Base-by-base conservation (phyloP, 2,329 filamentous ascomycete species). In the Chalaropsis ovoidea region DNA sequence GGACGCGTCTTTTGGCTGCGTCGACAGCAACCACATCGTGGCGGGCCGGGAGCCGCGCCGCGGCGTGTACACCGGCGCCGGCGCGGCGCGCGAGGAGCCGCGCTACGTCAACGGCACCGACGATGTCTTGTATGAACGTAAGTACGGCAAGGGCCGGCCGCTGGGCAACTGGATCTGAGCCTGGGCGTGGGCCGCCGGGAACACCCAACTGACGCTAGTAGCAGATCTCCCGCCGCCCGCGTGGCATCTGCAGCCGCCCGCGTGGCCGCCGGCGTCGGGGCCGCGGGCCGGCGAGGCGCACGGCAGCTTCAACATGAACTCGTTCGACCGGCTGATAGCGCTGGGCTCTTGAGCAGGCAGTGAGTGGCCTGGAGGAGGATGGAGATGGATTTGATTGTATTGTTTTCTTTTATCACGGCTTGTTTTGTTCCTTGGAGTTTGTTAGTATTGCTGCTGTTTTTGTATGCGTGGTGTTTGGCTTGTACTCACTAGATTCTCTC, bases 11-110 rank as follows among this genome's bases (percentile, higher is more conserved):
- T 67, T 67, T 63, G 60, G 62, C 3, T 67, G 66, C 43, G 27
- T 67, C 22, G 66, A 67, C n/a, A 67, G 66, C 19, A 61, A 65
- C 63, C 63, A 35, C 13, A 65, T 67, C 42, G 54, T 31, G 3
- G 31, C 27, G 3, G 65, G 65, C 19, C 17, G 35, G 3, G 31
- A 64, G 54, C 52, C 65, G 6, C 31, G 49, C 7, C 42, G 54
- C 3, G 13, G 19, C 15, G 31, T 64, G 10, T 67, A 64, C 35
- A n/a, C n/a, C n/a, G 19, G 42, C 6, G 27, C 19, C 11, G 19
- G 31, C 7, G 10, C 31, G 8, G 13, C 0, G 35, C 41, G 27
- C 4, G n/a, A 42, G 43, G 22, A 13, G 27, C 22, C 54, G 11
- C 17, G 39, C 3, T 67, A 64, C n/a, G n/a, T 61, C 19, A 67